Conservation (phyloP, 2,329 filamentous ascomycete genomes). For the Chaetomium strumarium region DNA sequence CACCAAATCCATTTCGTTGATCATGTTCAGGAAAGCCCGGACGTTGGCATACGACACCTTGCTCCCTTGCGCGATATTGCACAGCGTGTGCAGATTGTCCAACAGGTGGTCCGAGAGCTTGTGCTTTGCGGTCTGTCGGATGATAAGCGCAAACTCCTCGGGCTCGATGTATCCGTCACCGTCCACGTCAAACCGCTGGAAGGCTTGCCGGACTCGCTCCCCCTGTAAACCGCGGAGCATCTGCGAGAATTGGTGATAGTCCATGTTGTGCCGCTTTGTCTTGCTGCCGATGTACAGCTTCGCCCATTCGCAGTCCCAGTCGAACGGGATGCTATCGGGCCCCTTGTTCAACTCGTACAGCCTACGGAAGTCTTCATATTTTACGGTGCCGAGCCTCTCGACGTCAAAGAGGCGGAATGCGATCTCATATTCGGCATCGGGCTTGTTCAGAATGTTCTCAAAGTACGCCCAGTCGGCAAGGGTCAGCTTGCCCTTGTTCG, state of each 20-base stretch:
- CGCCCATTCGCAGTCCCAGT: constrained; percentile 97
- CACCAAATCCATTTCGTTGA: constrained; percentile 95
- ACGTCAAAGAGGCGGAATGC: constrained; percentile 95
- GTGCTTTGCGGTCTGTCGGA: constrained; percentile 84
- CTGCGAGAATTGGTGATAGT: constrained; percentile 94
- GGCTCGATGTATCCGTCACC: constrained; percentile 93
- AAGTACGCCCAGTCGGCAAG: constrained; percentile 88
- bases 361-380: constrained; percentile 80
- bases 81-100: constrained; percentile 83
- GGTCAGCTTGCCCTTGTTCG: constrained; percentile 64
- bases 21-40: constrained; percentile 95
- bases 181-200: constrained; percentile 85
- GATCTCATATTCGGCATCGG: constrained; percentile 97
- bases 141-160: constrained; percentile 94
- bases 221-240: constrained; percentile 96
- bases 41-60: constrained; percentile 98
- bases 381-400: constrained; percentile 75
- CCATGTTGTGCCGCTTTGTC: constrained; percentile 82
- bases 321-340: constrained; percentile 79
- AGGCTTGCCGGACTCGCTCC: constrained; percentile 91
- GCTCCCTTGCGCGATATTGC: constrained; percentile 85
- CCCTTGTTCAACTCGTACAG: constrained; percentile 86
- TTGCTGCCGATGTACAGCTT: constrained; percentile 87
- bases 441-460: constrained; percentile 87
- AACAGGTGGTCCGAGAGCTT: constrained; percentile 96